Evolutionary conservation across 1,284 basidiomycete species (phyloP), one percentile per base, ranked within the genome.

Genomic region (Ganoderma multipileum): DNA sequence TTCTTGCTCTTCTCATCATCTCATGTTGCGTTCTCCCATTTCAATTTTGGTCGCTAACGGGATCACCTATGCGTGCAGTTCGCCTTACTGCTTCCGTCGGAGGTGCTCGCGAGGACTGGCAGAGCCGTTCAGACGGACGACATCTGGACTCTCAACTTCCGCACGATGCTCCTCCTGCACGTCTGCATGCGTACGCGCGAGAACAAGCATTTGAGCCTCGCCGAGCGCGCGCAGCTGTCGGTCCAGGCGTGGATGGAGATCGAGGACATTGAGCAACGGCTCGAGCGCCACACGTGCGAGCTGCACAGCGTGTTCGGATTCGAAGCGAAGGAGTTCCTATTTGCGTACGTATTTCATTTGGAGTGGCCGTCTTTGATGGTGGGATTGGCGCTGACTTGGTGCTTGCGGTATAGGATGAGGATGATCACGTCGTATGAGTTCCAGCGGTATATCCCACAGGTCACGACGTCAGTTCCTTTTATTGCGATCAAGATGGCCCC

Each of bases 101-200:
- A 91, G 91, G 78, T 82, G 76, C 85, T 28, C 75, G 87, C 38
- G 75, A 78, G 52, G 23, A 39, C 68, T 9, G 67, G 70, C 12
- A 38, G 33, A 20, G 62, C 71, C 41, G 65, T 80, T n/a, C 69
- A 89, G 73, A 26, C 89, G 74, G 87, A 91, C 67, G 89, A 88
- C 4, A 82, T 92, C 18, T 93, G 90, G 91, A 89, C 89, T 7
- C 79, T 93, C 58, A 86, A 89, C 75, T 85, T 89, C 71, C 86
- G 91, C 47, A 83, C 85, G 8, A 89, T 89, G 79, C 79, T 93
- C n/a, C 81, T 93, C 26, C 91, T 91, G 89, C 87, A 91, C 75
- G 84, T 41, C 14, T 93, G 91, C 74, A 80, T 89, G 63, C 85
- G 85, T 44, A 87, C 90, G 82, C 86, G 86, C 18, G 81, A 81